A percentile compares a stretch with the other conserved stretches of the same genome.
phyloP scores from a whole-genome alignment of 495 filamentous ascomycete genomes.

The Neurospora africana region DNA sequence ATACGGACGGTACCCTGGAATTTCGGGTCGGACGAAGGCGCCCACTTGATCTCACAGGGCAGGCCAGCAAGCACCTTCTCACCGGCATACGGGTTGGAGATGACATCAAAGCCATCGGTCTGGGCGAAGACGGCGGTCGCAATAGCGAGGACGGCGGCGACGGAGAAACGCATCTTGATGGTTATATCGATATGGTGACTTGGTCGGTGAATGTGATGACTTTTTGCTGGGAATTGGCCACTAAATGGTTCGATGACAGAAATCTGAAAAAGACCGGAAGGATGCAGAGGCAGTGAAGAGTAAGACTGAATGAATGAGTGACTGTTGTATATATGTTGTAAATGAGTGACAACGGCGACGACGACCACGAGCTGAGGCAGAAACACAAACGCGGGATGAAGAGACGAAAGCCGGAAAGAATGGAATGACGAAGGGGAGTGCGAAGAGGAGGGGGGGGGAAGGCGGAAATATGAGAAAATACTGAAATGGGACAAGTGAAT shows the following conservation, averaged over 20 bases:
- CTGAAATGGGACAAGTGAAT: constrained; percentile 2
- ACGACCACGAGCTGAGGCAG: background rate
- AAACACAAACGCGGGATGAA: constrained; percentile 1
- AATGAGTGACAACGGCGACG: constrained; percentile 5
- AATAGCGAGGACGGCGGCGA: constrained; percentile 33
- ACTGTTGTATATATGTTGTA: constrained; percentile 5
- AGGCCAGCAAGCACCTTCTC: constrained; percentile 30
- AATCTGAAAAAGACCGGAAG: constrained; percentile 5
- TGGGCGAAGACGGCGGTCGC: constrained; percentile 32
- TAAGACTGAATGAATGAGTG: constrained; percentile 6
- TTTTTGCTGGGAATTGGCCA: background rate
- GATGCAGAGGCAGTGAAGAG: background rate
- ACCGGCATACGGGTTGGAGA: constrained; percentile 24
- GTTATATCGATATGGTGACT: background rate
- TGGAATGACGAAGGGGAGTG: constrained; percentile 11
- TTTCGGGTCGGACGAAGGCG: constrained; percentile 9
- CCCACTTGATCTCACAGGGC: constrained; percentile 26
- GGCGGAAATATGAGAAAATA: constrained; percentile 1
- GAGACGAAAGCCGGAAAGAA: constrained; percentile 4
- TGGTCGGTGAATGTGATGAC: background rate
- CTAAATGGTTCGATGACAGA: constrained; percentile 6
- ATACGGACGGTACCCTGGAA: constrained; percentile 27
- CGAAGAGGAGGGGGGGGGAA: background rate
- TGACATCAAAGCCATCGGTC: constrained; percentile 30
- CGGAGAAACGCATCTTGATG: constrained; percentile 35